Base-by-base conservation (phyloP, 139 green algal genomes). In the Coelastrella sp. region DNA sequence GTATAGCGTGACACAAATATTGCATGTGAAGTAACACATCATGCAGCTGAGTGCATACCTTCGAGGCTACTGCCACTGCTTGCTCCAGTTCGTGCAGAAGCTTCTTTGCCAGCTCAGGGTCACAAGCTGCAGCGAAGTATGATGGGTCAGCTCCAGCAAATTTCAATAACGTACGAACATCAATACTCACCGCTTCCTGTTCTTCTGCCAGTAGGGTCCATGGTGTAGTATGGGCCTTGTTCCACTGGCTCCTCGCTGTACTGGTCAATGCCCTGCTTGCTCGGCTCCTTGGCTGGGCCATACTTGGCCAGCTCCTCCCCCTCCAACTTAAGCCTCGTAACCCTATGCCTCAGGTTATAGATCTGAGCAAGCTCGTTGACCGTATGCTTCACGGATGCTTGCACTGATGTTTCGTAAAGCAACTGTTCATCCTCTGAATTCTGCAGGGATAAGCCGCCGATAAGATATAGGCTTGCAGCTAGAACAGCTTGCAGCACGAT, bases 261-360 rank as follows among this genome's bases (percentile, higher is more conserved):
- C 80, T 95, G 91, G 89, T 98, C 96, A n/a, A 98, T 95, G 9
- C 96, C 95, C 84, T 98, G 95, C 92, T 96, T 93, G 72, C 97
- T 95, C 7, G 91, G 93, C 3, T 85, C 92, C 88, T 98, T 98
- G 9, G 95, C 92, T 20, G 95, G 94, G 1, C 96, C 96, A 87
- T 97, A 94, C 85, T 96, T 96, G 12, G 95, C 96, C 0, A 98
- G 92, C 92, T 98, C 95, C 83, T 95, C 94, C 35, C 95, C 95
- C 83, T 98, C 96, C 8, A 96, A 73, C 82, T 97, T 96, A 1
- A 98, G 90, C 35, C 95, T 90, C 7, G 93, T 89, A 12, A 98
- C 95, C n/a, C 91, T 91, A 15, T 96, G 92, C 1, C 96, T 92
- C 11, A 97, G 78, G 89, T 98, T 98, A 78, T 97, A 89, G n/a